Conservation (phyloP, 2,329 filamentous ascomycete species). For the Dothiorella sarmentorum region DNA sequence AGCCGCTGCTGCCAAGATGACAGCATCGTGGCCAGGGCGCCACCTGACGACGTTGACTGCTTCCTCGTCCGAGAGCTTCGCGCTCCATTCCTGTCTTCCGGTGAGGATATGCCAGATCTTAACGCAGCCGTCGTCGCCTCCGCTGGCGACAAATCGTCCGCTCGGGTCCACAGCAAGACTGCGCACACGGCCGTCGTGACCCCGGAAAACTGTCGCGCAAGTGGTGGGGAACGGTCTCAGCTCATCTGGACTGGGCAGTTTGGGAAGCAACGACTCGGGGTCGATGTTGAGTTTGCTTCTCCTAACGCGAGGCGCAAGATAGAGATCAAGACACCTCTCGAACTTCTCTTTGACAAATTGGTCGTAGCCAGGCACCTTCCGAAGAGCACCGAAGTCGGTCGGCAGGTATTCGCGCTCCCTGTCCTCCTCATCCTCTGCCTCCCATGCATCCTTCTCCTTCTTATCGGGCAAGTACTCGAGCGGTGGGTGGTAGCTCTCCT, state of each 20-base stretch:
- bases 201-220: constrained; percentile 80
- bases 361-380: constrained; percentile 89
- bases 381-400: constrained; percentile 74
- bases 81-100: constrained; percentile 83
- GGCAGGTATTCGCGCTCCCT: constrained; percentile 86
- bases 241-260: constrained; percentile 88
- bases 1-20: constrained; percentile 77
- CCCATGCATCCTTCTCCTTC: constrained; percentile 81
- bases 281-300: constrained; percentile 97
- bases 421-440: constrained; percentile 83
- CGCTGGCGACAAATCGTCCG: constrained; percentile 82
- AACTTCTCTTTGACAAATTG: constrained; percentile 93
- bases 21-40: constrained; percentile 77
- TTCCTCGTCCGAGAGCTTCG: constrained; percentile 70
- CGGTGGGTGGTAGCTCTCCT: constrained; percentile 94
- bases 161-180: constrained; percentile 80
- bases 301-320: constrained; percentile 85
- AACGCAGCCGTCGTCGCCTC: constrained; percentile 90
- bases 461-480: constrained; percentile 87
- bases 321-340: constrained; percentile 90
- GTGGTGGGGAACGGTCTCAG: constrained; percentile 92
- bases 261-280: constrained; percentile 85
- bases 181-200: constrained; percentile 84
- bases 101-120: constrained; percentile 86
- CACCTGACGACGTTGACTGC: constrained; percentile 84